Conservation (phyloP, 257 asterid genomes). For the Gentiana macrophylla region DNA sequence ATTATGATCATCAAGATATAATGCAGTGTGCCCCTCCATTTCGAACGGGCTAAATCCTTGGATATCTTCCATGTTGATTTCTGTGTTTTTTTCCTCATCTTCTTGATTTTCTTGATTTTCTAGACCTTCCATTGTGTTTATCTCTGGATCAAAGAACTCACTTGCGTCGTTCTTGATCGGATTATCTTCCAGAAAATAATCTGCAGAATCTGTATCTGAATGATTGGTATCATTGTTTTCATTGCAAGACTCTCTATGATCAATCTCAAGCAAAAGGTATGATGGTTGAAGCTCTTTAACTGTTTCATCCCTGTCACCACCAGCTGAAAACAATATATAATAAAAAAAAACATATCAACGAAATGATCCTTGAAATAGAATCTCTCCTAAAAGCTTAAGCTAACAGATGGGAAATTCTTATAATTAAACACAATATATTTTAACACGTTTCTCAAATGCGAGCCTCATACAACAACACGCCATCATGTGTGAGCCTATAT, state of each 20-base stretch:
- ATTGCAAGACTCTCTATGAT: conserved; percentile 9
- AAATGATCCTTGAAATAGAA: too few relatives aligned
- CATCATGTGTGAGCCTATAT: too few relatives aligned
- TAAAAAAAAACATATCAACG: not conserved
- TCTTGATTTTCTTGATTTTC: not conserved
- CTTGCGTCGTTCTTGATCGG: conserved; percentile 3
- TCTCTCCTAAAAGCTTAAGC: too few relatives aligned
- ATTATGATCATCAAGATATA: conserved; percentile 25
- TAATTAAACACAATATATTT: too few relatives aligned
- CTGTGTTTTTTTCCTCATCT: conserved; percentile 11
- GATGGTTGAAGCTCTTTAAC: conserved; percentile 1
- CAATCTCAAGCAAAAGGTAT: conserved; percentile 1
- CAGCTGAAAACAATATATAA: not conserved
- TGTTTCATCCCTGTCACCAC: conserved; percentile 2
- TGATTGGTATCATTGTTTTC: conserved; percentile 4
- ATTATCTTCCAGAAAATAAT: conserved; percentile 8
- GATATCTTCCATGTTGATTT: conserved; percentile 13
- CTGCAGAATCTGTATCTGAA: not conserved
- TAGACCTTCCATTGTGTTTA: conserved; percentile 6
- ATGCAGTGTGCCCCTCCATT: conserved; percentile 17
- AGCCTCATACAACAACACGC: too few relatives aligned
- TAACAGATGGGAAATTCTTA: too few relatives aligned
- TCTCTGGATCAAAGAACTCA: conserved; percentile 8
- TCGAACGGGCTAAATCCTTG: conserved; percentile 32
- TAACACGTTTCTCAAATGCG: too few relatives aligned